These are phyloP conservation scores for Pseudozyma tsukubaensis DNA, from an alignment of 1,284 basidiomycete genomes.

Conservation along the genomic window DNA sequence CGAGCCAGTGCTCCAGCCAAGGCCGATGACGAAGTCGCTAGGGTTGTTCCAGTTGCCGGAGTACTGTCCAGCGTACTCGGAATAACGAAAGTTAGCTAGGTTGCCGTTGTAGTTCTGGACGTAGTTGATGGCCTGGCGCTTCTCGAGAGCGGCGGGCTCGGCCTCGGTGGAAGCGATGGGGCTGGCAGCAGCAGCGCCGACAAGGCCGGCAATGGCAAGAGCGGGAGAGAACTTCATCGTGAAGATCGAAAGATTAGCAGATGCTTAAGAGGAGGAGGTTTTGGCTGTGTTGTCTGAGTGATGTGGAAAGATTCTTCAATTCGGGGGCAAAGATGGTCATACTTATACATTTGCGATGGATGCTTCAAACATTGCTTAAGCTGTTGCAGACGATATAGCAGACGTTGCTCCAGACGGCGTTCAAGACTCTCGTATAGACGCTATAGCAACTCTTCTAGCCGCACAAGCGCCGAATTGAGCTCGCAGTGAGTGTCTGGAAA, in stretches of 20 bases:
- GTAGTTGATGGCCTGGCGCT: slow-evolving; percentile 40
- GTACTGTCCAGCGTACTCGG: slow-evolving; percentile 22
- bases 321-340: no score
- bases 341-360: no score
- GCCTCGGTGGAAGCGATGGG: slow-evolving; percentile 12
- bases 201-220: slow-evolving; percentile 16
- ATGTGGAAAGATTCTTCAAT: no score
- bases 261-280: background rate
- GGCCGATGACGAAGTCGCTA: slow-evolving; percentile 34
- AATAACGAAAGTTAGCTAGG: slow-evolving; percentile 34
- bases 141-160: slow-evolving; percentile 10
- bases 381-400: no score
- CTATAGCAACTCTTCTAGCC: background rate
- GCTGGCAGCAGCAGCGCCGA: slow-evolving; percentile 20
- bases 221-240: slow-evolving; percentile 23
- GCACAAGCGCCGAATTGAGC: no score
- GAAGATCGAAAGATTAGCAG: background rate
- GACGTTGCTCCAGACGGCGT: no score
- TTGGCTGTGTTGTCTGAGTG: no score
- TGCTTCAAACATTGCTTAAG: no score
- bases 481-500: background rate
- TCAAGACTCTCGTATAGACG: background rate
- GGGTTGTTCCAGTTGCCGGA: slow-evolving; percentile 35
- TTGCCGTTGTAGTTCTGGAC: slow-evolving; percentile 43
- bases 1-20: slow-evolving; percentile 26